phyloP scores from a whole-genome alignment of 164 flowering plant species.

The Stephania yunnanensis region DNA sequence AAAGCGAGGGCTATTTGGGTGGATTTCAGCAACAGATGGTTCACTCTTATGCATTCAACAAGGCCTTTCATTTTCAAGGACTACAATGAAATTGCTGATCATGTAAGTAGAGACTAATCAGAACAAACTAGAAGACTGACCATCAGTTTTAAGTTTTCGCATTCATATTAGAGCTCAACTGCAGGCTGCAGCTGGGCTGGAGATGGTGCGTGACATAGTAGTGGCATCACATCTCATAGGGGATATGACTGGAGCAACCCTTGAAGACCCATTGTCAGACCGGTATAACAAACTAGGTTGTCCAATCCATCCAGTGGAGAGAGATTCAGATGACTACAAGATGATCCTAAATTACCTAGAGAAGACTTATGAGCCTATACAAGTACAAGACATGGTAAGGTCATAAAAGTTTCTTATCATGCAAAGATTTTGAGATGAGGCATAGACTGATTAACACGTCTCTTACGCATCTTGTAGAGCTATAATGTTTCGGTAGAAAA shows the following conservation, averaged over 20 bases:
- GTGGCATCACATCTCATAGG: slow-evolving; percentile 68
- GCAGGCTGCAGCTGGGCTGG: slow-evolving; percentile 66
- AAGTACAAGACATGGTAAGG: slow-evolving; percentile 57
- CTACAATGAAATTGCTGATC: slow-evolving; percentile 57
- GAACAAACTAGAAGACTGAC: not conserved
- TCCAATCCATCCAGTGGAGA: slow-evolving; percentile 44
- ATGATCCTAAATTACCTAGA: slow-evolving; percentile 68
- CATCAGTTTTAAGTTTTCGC: not conserved
- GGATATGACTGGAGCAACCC: slow-evolving; percentile 60
- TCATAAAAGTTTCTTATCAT: not conserved
- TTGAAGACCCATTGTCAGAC: slow-evolving; percentile 68
- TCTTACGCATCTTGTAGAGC: slow-evolving; percentile 30
- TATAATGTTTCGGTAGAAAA: slow-evolving; percentile 58
- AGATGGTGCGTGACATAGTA: slow-evolving; percentile 53
- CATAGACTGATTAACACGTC: not conserved
- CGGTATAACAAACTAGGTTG: slow-evolving; percentile 54
- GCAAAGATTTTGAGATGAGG: not conserved
- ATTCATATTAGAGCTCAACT: not conserved
- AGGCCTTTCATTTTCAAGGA: slow-evolving; percentile 59
- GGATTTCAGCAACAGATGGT: slow-evolving; percentile 72
- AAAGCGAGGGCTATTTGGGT: slow-evolving; percentile 49
- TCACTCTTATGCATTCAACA: slow-evolving; percentile 60
- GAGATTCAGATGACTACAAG: slow-evolving; percentile 61
- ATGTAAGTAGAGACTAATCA: slow-evolving; percentile 37
- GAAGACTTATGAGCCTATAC: slow-evolving; percentile 71